A percentile compares a stretch with the other conserved stretches of the same genome.
phyloP scores from a whole-genome alignment of 2,329 filamentous ascomycete genomes.

The Penicillium sp. region DNA sequence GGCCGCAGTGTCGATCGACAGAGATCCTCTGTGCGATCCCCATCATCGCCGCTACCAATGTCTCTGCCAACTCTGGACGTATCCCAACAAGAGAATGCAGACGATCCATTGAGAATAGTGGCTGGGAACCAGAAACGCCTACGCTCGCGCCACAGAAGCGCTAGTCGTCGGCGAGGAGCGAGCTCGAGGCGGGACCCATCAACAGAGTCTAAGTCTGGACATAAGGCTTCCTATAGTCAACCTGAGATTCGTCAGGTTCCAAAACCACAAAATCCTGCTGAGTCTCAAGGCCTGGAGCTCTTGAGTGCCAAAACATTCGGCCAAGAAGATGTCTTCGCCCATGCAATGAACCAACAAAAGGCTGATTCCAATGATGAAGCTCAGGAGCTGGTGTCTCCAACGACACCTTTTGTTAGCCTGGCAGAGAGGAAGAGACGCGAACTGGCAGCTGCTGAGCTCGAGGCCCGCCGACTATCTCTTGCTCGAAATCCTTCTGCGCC shows the following conservation, averaged over 20 bases:
- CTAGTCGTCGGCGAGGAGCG: slow-evolving; percentile 47
- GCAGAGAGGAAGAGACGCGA: slow-evolving; percentile 69
- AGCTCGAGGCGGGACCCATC: slow-evolving; percentile 47
- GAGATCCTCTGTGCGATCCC: slow-evolving; percentile 64
- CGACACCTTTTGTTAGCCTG: slow-evolving; percentile 40
- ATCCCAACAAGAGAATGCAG: slow-evolving; percentile 58
- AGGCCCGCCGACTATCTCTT: slow-evolving; percentile 81
- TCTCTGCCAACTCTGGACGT: slow-evolving; percentile 47
- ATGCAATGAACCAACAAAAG: slow-evolving; percentile 7
- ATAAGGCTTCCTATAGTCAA: slow-evolving; percentile 35
- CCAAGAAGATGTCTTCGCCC: slow-evolving; percentile 6
- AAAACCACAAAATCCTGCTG: slow-evolving; percentile 20
- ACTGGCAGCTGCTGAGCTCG: slow-evolving; percentile 76
- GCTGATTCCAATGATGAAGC: slow-evolving; percentile 15
- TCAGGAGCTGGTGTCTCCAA: slow-evolving; percentile 23
- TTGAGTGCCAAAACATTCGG: slow-evolving; percentile 1
- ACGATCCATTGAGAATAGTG: slow-evolving; percentile 54
- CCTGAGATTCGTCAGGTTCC: slow-evolving; percentile 23
- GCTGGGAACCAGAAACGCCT: slow-evolving; percentile 46
- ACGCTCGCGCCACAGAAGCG: slow-evolving; percentile 51
- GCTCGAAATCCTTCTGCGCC: slow-evolving; percentile 77
- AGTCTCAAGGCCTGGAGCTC: slow-evolving; percentile 8
- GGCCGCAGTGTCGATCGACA: slow-evolving; percentile 64
- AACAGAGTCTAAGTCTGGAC: slow-evolving; percentile 50
- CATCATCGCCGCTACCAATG: slow-evolving; percentile 77